Evolutionary conservation across 2,329 filamentous ascomycete genomes (phyloP), one percentile per base, ranked within the genome.

Genomic region (Fusarium sp.): DNA sequence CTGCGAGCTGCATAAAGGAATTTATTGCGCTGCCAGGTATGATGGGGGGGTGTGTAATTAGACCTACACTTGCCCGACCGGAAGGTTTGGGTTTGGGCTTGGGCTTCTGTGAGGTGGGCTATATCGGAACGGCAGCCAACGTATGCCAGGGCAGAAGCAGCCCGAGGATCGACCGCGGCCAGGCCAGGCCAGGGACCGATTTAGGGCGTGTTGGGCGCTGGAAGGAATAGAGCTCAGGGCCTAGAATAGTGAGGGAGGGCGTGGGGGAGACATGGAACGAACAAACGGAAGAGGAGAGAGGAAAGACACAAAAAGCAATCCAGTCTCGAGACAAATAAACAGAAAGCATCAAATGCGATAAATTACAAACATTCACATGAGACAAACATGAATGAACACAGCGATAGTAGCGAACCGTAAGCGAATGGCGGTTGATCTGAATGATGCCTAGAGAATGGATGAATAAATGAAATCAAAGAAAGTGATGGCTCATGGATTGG

Each of bases 281-380:
- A 11, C 26, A 56, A 56, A 50, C 59, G 32, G 55, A 56, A 45
- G 56, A 67, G 62, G 46, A 52, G 56, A 66, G 63, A 66, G 62
- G 43, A 56, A 62, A 67, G 62, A 66, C 47, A 51, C 45, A 36
- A 57, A 65, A 67, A 66, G 50, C 56, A 66, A 67, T 34, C 52
- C 34, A 36, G 34, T n/a, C 34, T 19, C 26, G n/a, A 40, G 40
- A 62, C 56, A 54, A 32, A 54, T 26, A 55, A 34, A 44, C 56
- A 53, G 39, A 24, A 36, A 59, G 10, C 21, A 40, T 56, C 59
- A 49, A 23, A 43, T 57, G 38, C 42, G 46, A 61, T 50, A 34
- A 42, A 26, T 49, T 54, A 49, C 46, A 17, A 32, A 21, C 24
- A 47, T 20, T 23, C 28, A 39, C 15, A 43, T 62, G 40, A 50